These are phyloP conservation scores for Myxozyma sirexii DNA, from an alignment of 805 yeast species.

Conservation along the genomic window DNA sequence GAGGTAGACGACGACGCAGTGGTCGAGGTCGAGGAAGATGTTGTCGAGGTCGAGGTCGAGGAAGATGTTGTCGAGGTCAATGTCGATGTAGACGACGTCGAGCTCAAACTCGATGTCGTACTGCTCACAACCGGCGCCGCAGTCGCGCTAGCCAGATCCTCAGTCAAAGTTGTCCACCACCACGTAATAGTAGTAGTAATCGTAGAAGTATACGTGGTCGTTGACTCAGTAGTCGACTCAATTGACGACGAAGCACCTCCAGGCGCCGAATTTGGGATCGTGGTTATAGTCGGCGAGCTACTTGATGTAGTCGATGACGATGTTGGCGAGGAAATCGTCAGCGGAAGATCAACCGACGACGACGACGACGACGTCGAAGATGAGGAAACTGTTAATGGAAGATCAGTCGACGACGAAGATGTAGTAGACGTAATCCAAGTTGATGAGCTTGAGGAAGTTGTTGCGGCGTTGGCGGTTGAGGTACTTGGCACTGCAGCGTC, in stretches of 20 bases:
- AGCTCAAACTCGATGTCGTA: background rate
- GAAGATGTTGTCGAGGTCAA: conserved; percentile 2
- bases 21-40: background rate
- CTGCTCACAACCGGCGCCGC: background rate
- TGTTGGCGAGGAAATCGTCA: background rate
- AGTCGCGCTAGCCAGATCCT: background rate
- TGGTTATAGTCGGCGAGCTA: conserved; percentile 16
- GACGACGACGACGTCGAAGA: background rate
- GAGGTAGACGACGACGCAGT: background rate
- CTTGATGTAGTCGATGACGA: conserved; percentile 15
- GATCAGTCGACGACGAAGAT: background rate
- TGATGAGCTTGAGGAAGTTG: conserved; percentile 8
- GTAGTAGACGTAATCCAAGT: conserved; percentile 16
- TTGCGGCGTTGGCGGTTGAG: no score
- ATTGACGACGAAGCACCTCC: background rate
- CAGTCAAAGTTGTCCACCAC: conserved; percentile 24
- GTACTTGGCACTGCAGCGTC: background rate
- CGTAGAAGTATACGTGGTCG: conserved; percentile 5
- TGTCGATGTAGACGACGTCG: conserved; percentile 1
- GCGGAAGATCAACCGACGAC: background rate
- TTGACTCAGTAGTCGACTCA: conserved; percentile 21
- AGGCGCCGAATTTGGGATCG: conserved; percentile 6
- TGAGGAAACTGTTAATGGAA: no score
- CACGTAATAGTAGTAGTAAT: conserved; percentile 22
- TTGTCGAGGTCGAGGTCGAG: background rate